Conservation (phyloP, 352 stramenopile genomes). For the Phytophthora cactorum region DNA sequence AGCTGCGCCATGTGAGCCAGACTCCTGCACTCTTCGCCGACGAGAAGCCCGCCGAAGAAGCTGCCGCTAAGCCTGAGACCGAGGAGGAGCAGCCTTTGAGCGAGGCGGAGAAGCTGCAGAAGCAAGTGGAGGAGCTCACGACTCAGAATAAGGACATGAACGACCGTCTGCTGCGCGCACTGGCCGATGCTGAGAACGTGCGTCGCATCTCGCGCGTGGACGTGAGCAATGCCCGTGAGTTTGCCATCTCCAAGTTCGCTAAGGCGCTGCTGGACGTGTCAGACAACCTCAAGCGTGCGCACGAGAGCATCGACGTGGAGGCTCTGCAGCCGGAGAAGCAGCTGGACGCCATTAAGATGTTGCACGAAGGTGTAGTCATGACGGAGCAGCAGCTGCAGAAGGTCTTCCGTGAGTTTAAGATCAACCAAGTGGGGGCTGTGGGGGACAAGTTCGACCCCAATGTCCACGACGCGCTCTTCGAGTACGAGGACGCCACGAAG, state of each 20-base stretch:
- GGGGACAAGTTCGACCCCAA: constrained; percentile 99
- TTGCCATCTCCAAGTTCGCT: constrained; percentile 96
- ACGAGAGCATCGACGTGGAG: constrained; percentile 88
- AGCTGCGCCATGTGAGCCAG: constrained; percentile 57
- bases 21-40: constrained; percentile 50
- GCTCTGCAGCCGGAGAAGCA: constrained; percentile 75
- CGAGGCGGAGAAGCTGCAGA: constrained; percentile 56
- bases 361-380: constrained; percentile 93
- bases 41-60: constrained; percentile 53
- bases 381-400: constrained; percentile 96
- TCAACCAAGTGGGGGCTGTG: constrained; percentile 91
- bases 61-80: constrained; percentile 19
- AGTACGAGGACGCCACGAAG: constrained; percentile 94
- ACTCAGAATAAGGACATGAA: constrained; percentile 82
- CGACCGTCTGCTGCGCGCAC: constrained; percentile 88
- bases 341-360: constrained; percentile 68
- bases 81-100: constrained; percentile 17
- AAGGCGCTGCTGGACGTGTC: constrained; percentile 97
- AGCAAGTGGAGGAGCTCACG: constrained; percentile 79
- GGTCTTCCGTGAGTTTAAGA: constrained; percentile 93
- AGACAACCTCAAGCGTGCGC: constrained; percentile 96
- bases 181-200: constrained; percentile 99
- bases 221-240: constrained; percentile 93
- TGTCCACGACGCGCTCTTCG: constrained; percentile 97
- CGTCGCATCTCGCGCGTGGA: constrained; percentile 94